A percentile compares a stretch with the other conserved stretches of the same genome.
These are phyloP conservation scores for Rhodotorula sphaerocarpa DNA, from an alignment of 768 basidiomycete genomes.

Conservation along the genomic window DNA sequence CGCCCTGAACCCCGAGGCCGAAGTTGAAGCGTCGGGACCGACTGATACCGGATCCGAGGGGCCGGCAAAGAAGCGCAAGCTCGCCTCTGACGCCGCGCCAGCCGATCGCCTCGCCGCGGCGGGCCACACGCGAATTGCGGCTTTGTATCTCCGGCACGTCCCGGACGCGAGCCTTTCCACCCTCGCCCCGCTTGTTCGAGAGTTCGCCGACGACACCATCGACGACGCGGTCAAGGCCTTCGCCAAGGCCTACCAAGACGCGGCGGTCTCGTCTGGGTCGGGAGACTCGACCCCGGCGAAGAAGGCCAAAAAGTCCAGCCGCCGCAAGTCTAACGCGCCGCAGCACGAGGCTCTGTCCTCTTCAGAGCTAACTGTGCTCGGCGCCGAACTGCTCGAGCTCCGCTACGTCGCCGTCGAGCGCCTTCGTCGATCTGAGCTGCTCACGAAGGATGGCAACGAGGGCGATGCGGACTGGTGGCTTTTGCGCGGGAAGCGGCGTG, in stretches of 20 bases:
- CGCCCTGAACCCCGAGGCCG: neutral
- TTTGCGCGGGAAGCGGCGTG: neutral
- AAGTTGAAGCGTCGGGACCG: neutral
- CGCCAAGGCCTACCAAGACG: neutral
- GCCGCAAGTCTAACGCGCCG: neutral
- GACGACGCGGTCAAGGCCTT: conserved; percentile 9
- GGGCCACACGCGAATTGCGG: conserved; percentile 6
- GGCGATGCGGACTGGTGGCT: conserved; percentile 1
- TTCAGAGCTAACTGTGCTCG: too few species aligned
- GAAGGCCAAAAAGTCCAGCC: conserved; percentile 4
- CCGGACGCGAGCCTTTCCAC: neutral
- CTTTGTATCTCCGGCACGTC: conserved; percentile 1
- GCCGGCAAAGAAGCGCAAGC: conserved; percentile 29
- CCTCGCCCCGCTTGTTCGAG: conserved; percentile 1
- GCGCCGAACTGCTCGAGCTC: conserved; percentile 19
- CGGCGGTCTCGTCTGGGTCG: neutral
- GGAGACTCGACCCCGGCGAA: neutral
- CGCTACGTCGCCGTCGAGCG: conserved; percentile 12
- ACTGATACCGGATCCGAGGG: neutral
- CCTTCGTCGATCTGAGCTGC: neutral
- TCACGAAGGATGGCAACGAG: neutral
- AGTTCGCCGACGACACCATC: conserved; percentile 10
- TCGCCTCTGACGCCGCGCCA: neutral
- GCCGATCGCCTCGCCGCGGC: accelerated
- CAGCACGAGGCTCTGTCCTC: too few species aligned